phyloP scores from a whole-genome alignment of 306 rosid genomes.

The Begonia masoniana region DNA sequence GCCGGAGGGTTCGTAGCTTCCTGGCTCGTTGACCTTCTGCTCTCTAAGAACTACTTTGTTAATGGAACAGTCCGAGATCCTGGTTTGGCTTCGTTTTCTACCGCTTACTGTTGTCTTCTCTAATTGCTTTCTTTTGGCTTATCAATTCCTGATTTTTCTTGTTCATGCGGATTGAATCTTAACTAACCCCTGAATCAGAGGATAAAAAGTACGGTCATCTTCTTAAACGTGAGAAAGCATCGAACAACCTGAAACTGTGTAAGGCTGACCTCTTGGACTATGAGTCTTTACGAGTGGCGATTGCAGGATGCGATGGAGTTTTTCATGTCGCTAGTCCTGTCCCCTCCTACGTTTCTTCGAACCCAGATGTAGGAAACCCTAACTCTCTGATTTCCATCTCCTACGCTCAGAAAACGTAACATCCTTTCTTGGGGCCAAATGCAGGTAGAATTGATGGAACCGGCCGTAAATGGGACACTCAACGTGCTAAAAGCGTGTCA shows the following conservation, averaged over 20 bases:
- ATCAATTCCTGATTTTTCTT: neutral
- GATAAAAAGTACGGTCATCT: conserved; percentile 23
- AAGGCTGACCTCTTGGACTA: conserved; percentile 29
- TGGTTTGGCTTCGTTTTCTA: conserved; percentile 11
- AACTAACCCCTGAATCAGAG: conserved; percentile 5
- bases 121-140: neutral
- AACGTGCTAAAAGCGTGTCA: conserved; percentile 31
- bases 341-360: conserved; percentile 21
- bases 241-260: conserved; percentile 19
- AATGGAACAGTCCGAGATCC: conserved; percentile 63
- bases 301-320: conserved; percentile 29
- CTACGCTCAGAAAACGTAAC: too few species aligned
- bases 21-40: conserved; percentile 56
- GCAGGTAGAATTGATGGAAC: conserved; percentile 17
- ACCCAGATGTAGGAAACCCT: conserved; percentile 21
- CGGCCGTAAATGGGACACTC: conserved; percentile 14
- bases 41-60: conserved; percentile 44
- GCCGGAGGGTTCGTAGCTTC: conserved; percentile 75
- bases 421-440: too few species aligned
- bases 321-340: conserved; percentile 42
- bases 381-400: neutral
- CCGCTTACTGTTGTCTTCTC: neutral
- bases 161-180: neutral
- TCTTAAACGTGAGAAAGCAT: conserved; percentile 17
- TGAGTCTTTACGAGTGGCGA: conserved; percentile 19